Conservation (phyloP, 2,329 filamentous ascomycete species). For the Oidium heveae region DNA sequence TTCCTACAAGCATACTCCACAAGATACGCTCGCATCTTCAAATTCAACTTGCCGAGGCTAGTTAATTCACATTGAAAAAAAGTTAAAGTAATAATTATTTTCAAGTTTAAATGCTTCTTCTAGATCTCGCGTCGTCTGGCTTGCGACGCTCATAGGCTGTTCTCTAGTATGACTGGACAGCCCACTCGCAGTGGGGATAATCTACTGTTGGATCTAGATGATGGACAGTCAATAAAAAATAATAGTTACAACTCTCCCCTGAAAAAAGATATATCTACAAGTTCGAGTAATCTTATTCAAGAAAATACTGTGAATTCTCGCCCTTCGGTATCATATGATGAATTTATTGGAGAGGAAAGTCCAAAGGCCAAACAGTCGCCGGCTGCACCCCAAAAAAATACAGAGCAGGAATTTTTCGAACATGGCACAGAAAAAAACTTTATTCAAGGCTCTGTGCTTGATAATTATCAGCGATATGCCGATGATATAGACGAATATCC, state of each 20-base stretch:
- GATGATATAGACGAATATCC: slow-evolving; percentile 62
- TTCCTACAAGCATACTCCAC: too few relatives aligned
- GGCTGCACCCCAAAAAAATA: slow-evolving; percentile 12
- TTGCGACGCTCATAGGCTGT: slow-evolving; percentile 10
- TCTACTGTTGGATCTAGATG: slow-evolving; percentile 50
- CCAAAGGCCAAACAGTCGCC: slow-evolving; percentile 20
- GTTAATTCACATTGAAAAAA: too few relatives aligned
- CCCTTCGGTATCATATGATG: slow-evolving; percentile 80
- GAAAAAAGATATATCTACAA: slow-evolving; percentile 57
- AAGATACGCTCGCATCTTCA: too few relatives aligned
- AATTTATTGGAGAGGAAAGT: slow-evolving; percentile 54
- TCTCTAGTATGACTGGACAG: slow-evolving; percentile 33
- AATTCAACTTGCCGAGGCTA: too few relatives aligned
- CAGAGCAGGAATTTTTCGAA: slow-evolving; percentile 9
- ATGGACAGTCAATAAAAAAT: slow-evolving; percentile 41
- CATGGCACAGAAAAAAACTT: slow-evolving; percentile 7
- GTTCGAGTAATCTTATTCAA: slow-evolving; percentile 31
- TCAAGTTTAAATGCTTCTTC: too few relatives aligned
- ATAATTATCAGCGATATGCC: slow-evolving; percentile 81
- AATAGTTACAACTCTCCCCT: slow-evolving; percentile 54
- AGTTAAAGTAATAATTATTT: too few relatives aligned
- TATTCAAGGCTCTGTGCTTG: slow-evolving; percentile 56
- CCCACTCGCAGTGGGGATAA: slow-evolving; percentile 20
- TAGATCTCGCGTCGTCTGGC: background rate
- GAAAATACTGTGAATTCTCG: slow-evolving; percentile 41